Evolutionary conservation across 2,329 filamentous ascomycete genomes (phyloP).

Genomic region (Alternaria consortialis): DNA sequence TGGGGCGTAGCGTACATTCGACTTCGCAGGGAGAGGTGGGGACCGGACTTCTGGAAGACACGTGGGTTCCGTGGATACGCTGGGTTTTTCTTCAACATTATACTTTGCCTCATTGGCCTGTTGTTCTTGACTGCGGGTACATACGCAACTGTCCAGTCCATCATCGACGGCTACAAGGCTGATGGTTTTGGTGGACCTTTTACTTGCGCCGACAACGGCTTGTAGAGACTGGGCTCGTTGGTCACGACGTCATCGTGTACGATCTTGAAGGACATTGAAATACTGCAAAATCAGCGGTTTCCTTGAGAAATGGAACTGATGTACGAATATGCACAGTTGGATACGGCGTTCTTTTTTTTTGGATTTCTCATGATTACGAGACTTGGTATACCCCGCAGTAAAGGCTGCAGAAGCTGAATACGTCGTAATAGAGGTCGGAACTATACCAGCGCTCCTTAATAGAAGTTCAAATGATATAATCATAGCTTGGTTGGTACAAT

Average conservation of each 20-base stretch:
- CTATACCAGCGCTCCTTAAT: background rate
- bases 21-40: slow-evolving; percentile 73
- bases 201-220: slow-evolving; percentile 73
- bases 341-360: background rate
- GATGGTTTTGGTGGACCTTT: slow-evolving; percentile 76
- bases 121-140: slow-evolving; percentile 85
- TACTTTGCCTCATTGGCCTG: slow-evolving; percentile 78
- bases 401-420: background rate
- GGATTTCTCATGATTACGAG: background rate
- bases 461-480: background rate
- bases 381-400: slow-evolving; percentile 11
- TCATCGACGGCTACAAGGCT: slow-evolving; percentile 74
- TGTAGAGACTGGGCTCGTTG: slow-evolving; percentile 51
- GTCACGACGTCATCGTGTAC: background rate
- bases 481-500: background rate
- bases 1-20: slow-evolving; percentile 84
- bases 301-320: background rate
- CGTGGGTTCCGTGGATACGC: slow-evolving; percentile 63
- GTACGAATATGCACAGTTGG: background rate
- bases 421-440: background rate
- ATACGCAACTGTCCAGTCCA: slow-evolving; percentile 75
- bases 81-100: slow-evolving; percentile 72
- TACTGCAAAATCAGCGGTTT: background rate
- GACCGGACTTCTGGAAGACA: slow-evolving; percentile 61
- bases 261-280: background rate